A percentile compares a stretch with the other conserved stretches of the same genome.
Evolutionary conservation across 257 asterid genomes (phyloP).

Genomic region (Salvia hispanica): DNA sequence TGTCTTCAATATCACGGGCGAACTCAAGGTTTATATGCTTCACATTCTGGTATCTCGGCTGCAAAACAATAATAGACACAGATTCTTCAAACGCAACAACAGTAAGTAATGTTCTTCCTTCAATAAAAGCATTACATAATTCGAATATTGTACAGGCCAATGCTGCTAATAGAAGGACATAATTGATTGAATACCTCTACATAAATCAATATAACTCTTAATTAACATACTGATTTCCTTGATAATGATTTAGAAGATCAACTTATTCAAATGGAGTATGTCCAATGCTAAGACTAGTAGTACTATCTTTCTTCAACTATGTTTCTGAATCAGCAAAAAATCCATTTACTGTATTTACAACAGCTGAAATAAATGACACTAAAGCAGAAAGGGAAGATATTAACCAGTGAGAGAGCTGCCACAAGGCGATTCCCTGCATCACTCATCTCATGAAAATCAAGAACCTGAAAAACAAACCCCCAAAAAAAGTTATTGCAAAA

Average conservation of each 20-base stretch:
- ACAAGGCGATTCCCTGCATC: conserved; percentile 84
- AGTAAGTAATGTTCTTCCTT: conserved; percentile 11
- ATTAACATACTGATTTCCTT: neutral
- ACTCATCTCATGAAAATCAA: conserved; percentile 85
- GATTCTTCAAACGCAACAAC: conserved; percentile 21
- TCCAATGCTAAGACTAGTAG: neutral
- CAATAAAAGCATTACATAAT: neutral
- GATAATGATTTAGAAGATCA: neutral
- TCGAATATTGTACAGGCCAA: neutral
- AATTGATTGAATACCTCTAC: neutral
- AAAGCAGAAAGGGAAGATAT: conserved; percentile 20
- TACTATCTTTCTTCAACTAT: neutral
- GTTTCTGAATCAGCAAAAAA: neutral
- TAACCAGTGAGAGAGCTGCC: conserved; percentile 84
- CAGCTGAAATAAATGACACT: conserved; percentile 2
- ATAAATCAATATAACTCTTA: neutral
- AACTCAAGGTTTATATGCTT: conserved; percentile 91
- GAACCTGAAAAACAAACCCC: conserved; percentile 47
- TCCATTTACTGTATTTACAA: neutral
- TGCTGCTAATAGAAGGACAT: neutral
- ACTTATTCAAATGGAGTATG: neutral
- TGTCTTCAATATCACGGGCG: conserved; percentile 80
- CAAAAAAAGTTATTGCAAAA: neutral
- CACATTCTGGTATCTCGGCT: conserved; percentile 83
- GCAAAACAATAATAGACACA: conserved; percentile 37